These are phyloP conservation scores for Macrophomina tecta DNA, from an alignment of 2,329 filamentous ascomycete species.

Conservation along the genomic window DNA sequence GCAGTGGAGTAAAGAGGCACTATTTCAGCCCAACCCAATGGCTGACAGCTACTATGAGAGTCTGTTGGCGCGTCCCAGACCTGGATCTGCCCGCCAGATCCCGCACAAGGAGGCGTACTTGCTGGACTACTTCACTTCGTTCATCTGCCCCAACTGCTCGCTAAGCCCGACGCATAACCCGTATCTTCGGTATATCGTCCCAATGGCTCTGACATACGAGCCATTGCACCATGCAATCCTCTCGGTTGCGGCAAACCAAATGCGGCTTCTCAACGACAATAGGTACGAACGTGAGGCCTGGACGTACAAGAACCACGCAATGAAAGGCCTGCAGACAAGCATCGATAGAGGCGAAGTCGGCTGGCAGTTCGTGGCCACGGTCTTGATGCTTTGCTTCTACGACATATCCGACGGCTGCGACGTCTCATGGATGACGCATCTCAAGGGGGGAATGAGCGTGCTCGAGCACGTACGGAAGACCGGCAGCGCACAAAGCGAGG, in stretches of 20 bases:
- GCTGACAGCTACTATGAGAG: not conserved
- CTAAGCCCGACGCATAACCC: slow-evolving; percentile 39
- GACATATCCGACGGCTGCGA: slow-evolving; percentile 43
- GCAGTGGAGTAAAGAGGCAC: not conserved
- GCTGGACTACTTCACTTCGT: slow-evolving; percentile 38
- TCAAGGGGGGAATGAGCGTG: slow-evolving; percentile 38
- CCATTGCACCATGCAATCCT: slow-evolving; percentile 38
- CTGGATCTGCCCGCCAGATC: not conserved
- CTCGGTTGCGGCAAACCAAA: slow-evolving; percentile 40
- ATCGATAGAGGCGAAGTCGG: slow-evolving; percentile 31
- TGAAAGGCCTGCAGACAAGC: slow-evolving; percentile 36
- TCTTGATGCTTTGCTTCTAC: slow-evolving; percentile 45
- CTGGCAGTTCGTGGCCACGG: slow-evolving; percentile 38
- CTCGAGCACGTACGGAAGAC: slow-evolving; percentile 31
- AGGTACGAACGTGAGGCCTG: slow-evolving; percentile 35
- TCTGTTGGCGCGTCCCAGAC: not conserved
- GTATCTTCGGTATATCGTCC: slow-evolving; percentile 37
- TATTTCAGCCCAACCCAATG: not conserved
- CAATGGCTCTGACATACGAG: slow-evolving; percentile 33
- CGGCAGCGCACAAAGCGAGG: slow-evolving; percentile 26
- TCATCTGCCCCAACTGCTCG: slow-evolving; percentile 41
- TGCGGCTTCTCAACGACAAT: slow-evolving; percentile 35
- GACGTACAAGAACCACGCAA: slow-evolving; percentile 36
- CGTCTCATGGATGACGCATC: slow-evolving; percentile 42
- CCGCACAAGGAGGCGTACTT: slow-evolving; percentile 27